phyloP scores from a whole-genome alignment of 176 grass and related monocot species.

The Paspalum vaginatum region DNA sequence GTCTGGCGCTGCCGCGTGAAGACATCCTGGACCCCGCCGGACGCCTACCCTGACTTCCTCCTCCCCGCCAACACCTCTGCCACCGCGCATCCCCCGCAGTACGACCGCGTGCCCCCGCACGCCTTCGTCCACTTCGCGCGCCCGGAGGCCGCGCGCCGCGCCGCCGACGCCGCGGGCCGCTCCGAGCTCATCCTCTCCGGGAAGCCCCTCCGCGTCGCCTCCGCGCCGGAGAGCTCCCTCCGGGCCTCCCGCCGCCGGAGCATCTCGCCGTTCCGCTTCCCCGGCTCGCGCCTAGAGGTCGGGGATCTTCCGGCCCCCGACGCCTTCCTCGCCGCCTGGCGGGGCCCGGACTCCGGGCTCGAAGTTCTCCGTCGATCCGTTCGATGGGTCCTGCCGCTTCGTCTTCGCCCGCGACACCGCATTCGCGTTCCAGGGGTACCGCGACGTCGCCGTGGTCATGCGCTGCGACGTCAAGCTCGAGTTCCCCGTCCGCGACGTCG shows the following conservation, averaged over 20 bases:
- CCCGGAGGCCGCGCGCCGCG: constrained; percentile 59
- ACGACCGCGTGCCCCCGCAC: constrained; percentile 66
- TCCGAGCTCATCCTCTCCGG: constrained; percentile 51
- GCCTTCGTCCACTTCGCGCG: constrained; percentile 85
- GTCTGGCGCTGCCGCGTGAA: constrained; percentile 95
- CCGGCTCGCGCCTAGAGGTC: constrained; percentile 60
- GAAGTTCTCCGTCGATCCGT: constrained; percentile 83
- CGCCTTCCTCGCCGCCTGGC: constrained; percentile 67
- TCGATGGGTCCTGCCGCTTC: constrained; percentile 62
- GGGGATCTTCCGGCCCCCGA: constrained; percentile 43
- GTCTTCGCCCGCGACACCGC: constrained; percentile 66
- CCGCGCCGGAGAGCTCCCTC: constrained; percentile 57
- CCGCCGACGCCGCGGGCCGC: constrained; percentile 51
- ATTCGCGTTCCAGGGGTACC: constrained; percentile 52
- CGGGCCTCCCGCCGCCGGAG: constrained; percentile 50
- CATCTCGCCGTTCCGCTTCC: constrained; percentile 62
- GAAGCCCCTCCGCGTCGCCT: constrained; percentile 44
- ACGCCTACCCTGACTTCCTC: constrained; percentile 64
- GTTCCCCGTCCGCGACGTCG: constrained; percentile 60
- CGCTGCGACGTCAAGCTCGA: constrained; percentile 78
- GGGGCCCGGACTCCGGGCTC: constrained; percentile 39
- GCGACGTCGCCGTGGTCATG: constrained; percentile 43
- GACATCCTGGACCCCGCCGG: constrained; percentile 74
- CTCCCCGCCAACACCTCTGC: neutral
- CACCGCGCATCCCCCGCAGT: constrained; percentile 35